Percentiles rank a stretch among this genome's conserved stretches.
Evolutionary conservation across 2,329 filamentous ascomycete species (phyloP).

Genomic region (Aureobasidium namibiae): DNA sequence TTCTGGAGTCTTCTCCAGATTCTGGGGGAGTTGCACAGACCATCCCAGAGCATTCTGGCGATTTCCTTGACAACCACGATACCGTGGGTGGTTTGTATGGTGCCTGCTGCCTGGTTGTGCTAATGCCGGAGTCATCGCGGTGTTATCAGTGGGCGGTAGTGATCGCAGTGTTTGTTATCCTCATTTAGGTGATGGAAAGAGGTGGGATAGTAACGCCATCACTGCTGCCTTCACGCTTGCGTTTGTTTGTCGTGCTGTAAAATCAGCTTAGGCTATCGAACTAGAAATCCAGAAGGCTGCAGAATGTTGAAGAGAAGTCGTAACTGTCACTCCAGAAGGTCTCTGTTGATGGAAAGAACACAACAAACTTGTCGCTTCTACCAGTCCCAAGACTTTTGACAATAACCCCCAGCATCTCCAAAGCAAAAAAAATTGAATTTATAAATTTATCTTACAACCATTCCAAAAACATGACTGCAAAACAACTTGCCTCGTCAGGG

Average conservation of each 20-base stretch:
- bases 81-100: background rate
- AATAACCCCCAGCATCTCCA: background rate
- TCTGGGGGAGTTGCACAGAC: background rate
- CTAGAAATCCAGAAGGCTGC: too few species aligned
- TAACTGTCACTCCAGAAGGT: background rate
- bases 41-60: background rate
- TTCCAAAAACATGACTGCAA: background rate
- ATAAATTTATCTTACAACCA: background rate
- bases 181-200: background rate
- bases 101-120: background rate
- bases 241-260: too few species aligned
- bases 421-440: background rate
- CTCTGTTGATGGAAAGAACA: background rate
- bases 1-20: background rate
- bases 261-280: too few species aligned
- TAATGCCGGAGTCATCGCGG: background rate
- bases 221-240: background rate
- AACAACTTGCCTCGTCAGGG: slow-evolving; percentile 4
- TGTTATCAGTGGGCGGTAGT: background rate
- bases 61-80: background rate
- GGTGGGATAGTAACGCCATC: background rate
- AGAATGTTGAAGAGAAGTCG: too few species aligned
- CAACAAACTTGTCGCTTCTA: background rate
- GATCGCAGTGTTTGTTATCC: background rate
- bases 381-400: slow-evolving; percentile 8